Conservation (phyloP, 2,329 filamentous ascomycete species). For the Aspergillus pseudotamarii region DNA sequence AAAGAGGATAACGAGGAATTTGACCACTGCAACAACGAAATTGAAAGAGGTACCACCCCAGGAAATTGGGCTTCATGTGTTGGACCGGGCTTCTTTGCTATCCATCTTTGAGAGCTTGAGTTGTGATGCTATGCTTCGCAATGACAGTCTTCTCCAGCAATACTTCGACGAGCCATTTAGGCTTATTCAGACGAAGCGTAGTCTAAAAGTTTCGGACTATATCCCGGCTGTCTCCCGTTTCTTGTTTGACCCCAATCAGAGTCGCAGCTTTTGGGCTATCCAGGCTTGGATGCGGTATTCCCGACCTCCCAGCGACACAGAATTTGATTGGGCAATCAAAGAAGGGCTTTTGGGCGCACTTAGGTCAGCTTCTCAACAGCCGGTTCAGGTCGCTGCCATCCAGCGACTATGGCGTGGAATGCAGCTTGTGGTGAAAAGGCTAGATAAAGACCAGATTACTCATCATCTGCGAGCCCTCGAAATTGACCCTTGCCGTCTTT, state of each 20-base stretch:
- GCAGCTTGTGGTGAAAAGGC: constrained; percentile 69
- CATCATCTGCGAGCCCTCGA: constrained; percentile 80
- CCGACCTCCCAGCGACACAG: constrained; percentile 65
- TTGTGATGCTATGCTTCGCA: constrained; percentile 73
- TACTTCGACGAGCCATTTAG: constrained; percentile 83
- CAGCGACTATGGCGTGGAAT: constrained; percentile 80
- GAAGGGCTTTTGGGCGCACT: constrained; percentile 72
- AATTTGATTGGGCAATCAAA: constrained; percentile 87
- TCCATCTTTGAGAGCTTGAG: constrained; percentile 88
- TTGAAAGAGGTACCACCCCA: constrained; percentile 55
- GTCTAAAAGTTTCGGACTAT: constrained; percentile 73
- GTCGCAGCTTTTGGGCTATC: constrained; percentile 68
- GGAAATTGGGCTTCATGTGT: constrained; percentile 52
- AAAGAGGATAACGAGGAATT: constrained; percentile 61
- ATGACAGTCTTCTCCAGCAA: constrained; percentile 54
- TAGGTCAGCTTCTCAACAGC: constrained; percentile 60
- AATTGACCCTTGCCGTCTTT: constrained; percentile 63
- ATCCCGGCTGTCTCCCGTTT: constrained; percentile 84
- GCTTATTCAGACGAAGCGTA: constrained; percentile 75
- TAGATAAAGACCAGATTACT: constrained; percentile 74
- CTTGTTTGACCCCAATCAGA: constrained; percentile 72
- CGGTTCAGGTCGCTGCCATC: constrained; percentile 57
- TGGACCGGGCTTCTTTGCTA: constrained; percentile 67
- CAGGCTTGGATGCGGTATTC: constrained; percentile 69
- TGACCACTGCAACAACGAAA: constrained; percentile 59